phyloP scores from a whole-genome alignment of 352 stramenopile genomes.

The Pythium grandisporangium region DNA sequence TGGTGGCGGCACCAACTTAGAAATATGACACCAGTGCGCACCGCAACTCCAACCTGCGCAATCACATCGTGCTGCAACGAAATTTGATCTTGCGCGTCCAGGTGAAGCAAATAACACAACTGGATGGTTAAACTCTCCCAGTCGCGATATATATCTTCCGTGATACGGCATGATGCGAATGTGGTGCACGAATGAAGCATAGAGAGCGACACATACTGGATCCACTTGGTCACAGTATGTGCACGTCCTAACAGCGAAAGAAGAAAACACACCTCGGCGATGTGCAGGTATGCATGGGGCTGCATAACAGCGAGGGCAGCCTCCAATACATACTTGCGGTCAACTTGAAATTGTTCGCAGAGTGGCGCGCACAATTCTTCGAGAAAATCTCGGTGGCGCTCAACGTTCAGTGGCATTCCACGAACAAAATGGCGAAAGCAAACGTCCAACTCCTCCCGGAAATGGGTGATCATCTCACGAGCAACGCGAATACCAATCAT shows the following conservation, averaged over 20 bases:
- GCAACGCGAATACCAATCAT: slow-evolving; percentile 81
- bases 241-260: slow-evolving; percentile 47
- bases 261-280: slow-evolving; percentile 76
- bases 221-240: slow-evolving; percentile 62
- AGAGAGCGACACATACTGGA: slow-evolving; percentile 69
- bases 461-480: slow-evolving; percentile 80
- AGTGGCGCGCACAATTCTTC: slow-evolving; percentile 66
- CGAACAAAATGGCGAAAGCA: slow-evolving; percentile 22
- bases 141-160: slow-evolving; percentile 69
- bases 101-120: slow-evolving; percentile 65
- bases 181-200: slow-evolving; percentile 77
- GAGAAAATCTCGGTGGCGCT: slow-evolving; percentile 54
- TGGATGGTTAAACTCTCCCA: slow-evolving; percentile 80
- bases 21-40: slow-evolving; percentile 68
- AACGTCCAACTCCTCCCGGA: slow-evolving; percentile 49
- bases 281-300: slow-evolving; percentile 72
- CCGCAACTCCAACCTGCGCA: slow-evolving; percentile 48
- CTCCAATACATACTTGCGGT: slow-evolving; percentile 73
- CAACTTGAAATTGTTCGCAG: slow-evolving; percentile 71
- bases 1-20: slow-evolving; percentile 63
- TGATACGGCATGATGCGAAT: slow-evolving; percentile 68
- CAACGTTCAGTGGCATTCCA: slow-evolving; percentile 10
- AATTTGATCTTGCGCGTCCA: slow-evolving; percentile 52
- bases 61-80: slow-evolving; percentile 36
- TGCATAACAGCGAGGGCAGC: slow-evolving; percentile 70